Evolutionary conservation across 768 basidiomycete species (phyloP).

Genomic region (Tricholoma matsutake): DNA sequence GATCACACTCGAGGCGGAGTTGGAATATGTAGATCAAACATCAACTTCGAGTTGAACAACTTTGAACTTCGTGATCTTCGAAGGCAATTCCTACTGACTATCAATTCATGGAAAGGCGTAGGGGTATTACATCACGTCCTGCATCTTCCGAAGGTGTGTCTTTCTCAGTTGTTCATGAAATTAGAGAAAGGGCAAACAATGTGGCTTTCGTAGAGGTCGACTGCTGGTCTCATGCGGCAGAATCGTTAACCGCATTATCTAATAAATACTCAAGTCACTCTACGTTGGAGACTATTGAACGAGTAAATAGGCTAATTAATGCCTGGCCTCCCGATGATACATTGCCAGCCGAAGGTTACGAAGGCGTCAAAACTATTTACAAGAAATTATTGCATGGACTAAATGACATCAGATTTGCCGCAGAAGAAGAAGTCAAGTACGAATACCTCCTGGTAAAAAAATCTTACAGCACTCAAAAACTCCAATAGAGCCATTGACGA

Average conservation of each 20-base stretch:
- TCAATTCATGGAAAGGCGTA: conserved; percentile 60
- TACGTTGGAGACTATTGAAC: conserved; percentile 58
- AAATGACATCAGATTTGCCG: conserved; percentile 54
- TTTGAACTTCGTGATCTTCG: conserved; percentile 14
- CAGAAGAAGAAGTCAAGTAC: conserved; percentile 66
- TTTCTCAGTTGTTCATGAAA: conserved; percentile 8
- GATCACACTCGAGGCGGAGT: conserved; percentile 12
- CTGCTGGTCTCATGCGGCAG: conserved; percentile 69
- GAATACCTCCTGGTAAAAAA: neutral
- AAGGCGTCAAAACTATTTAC: conserved; percentile 58
- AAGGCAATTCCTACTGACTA: conserved; percentile 5
- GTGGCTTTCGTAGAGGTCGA: conserved; percentile 56
- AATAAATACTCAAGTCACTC: conserved; percentile 47
- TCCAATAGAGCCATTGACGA: conserved; percentile 61
- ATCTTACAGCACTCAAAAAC: neutral
- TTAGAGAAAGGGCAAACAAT: neutral
- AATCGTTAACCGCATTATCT: conserved; percentile 54
- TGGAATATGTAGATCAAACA: conserved; percentile 13
- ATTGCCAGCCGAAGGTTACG: conserved; percentile 63
- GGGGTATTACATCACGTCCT: conserved; percentile 57
- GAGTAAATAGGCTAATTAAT: conserved; percentile 70
- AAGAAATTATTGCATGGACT: conserved; percentile 61
- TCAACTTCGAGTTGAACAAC: conserved; percentile 15
- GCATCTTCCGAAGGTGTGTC: conserved; percentile 72
- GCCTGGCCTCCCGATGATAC: conserved; percentile 73